A percentile compares a stretch with the other conserved stretches of the same genome.
Conservation (phyloP, 2,329 filamentous ascomycete genomes). For the Aphanoascus verrucosus region DNA sequence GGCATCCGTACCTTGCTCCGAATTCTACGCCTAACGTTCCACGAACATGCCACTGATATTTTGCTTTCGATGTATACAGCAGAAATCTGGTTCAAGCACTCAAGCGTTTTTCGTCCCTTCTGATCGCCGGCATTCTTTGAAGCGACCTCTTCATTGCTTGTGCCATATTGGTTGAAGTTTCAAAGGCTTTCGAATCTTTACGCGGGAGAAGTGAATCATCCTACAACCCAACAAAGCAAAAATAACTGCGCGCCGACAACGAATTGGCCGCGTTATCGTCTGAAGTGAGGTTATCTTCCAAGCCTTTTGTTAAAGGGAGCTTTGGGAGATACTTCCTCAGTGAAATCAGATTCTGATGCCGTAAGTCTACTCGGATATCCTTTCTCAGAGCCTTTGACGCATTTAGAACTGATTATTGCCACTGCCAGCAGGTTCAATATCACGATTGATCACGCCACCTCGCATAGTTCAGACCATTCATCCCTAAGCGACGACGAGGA, state of each 20-base stretch:
- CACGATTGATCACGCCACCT: conserved; percentile 7
- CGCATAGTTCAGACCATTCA: conserved; percentile 9
- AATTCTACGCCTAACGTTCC: neutral
- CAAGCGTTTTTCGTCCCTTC: neutral
- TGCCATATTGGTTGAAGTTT: neutral
- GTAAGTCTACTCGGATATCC: neutral
- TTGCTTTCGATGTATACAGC: neutral
- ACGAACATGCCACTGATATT: neutral
- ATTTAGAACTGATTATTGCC: neutral
- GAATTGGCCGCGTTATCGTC: neutral
- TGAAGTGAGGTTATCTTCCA: neutral
- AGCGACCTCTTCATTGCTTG: neutral
- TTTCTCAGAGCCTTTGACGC: neutral
- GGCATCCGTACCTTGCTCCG: neutral
- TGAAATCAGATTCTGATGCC: neutral
- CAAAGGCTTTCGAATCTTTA: neutral
- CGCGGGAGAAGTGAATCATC: neutral
- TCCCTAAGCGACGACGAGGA: conserved; percentile 34
- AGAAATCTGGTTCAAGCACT: neutral
- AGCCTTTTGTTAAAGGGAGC: neutral
- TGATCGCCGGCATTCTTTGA: neutral
- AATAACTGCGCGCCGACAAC: neutral
- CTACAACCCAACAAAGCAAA: neutral
- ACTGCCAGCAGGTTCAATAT: conserved; percentile 4
- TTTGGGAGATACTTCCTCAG: neutral